phyloP scores from a whole-genome alignment of 2,329 filamentous ascomycete species.

The Dothistroma septosporum region DNA sequence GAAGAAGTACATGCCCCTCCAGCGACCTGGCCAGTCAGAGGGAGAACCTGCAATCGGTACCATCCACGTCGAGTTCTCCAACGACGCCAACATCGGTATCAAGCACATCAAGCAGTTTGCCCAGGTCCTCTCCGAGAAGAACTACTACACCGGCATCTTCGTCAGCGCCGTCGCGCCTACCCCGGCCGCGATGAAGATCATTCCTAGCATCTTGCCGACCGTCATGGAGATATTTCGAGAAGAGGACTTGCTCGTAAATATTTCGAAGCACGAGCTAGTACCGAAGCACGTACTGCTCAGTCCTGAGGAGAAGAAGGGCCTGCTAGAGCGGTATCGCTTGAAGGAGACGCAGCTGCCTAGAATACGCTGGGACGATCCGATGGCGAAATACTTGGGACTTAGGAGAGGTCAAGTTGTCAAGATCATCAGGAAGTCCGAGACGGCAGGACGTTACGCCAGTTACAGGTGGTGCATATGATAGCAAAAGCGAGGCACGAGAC shows the following conservation, averaged over 20 bases:
- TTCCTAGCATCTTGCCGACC: conserved; percentile 70
- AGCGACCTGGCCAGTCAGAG: conserved; percentile 60
- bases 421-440: conserved; percentile 94
- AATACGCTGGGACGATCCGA: conserved; percentile 86
- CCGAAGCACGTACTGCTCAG: conserved; percentile 89
- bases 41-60: conserved; percentile 64
- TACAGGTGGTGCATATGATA: conserved; percentile 64
- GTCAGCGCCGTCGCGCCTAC: conserved; percentile 79
- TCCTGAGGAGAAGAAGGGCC: conserved; percentile 77
- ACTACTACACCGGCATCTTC: conserved; percentile 87
- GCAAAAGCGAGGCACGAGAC: not conserved
- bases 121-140: conserved; percentile 71
- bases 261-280: conserved; percentile 94
- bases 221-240: conserved; percentile 94
- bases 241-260: conserved; percentile 94
- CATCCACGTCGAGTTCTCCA: conserved; percentile 90
- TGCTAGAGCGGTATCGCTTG: conserved; percentile 84
- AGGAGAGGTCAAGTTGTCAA: conserved; percentile 94
- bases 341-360: conserved; percentile 97
- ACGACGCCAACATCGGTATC: conserved; percentile 75
- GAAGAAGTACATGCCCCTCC: conserved; percentile 71
- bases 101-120: conserved; percentile 90
- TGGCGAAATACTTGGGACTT: conserved; percentile 85
- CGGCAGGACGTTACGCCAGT: conserved; percentile 91
- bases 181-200: conserved; percentile 79